These are phyloP conservation scores for Flaveria floridana DNA, from an alignment of 140 eudicot species.

Conservation along the genomic window DNA sequence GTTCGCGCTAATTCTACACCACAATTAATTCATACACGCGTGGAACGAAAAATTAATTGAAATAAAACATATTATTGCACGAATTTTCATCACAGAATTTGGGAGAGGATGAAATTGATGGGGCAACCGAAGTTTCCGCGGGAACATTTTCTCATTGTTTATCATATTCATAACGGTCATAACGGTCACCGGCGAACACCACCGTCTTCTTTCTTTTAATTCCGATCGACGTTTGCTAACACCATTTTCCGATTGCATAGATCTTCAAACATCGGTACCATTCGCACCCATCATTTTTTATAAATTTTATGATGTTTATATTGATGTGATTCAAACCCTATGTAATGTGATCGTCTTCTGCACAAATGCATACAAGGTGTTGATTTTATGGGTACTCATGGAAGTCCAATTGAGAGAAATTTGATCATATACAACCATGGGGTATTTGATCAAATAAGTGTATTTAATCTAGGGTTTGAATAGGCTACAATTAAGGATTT, in stretches of 20 bases:
- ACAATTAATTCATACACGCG: no score
- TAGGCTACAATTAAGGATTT: neutral
- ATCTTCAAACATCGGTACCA: slow-evolving; percentile 27
- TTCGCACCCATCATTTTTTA: neutral
- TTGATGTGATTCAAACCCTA: slow-evolving; percentile 16
- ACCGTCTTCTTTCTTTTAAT: slow-evolving; percentile 25
- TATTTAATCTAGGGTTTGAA: no score
- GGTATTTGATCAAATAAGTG: no score
- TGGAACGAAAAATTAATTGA: neutral
- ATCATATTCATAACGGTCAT: neutral
- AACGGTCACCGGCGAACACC: slow-evolving; percentile 20
- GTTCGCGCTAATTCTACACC: no score
- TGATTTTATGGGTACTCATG: no score
- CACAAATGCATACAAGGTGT: neutral
- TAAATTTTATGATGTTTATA: neutral
- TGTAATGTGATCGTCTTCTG: slow-evolving; percentile 14
- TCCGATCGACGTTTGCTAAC: neutral
- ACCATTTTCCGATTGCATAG: slow-evolving; percentile 3
- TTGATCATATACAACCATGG: neutral
- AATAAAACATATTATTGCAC: neutral
- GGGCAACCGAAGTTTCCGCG: slow-evolving; percentile 38
- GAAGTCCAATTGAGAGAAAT: neutral
- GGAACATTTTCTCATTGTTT: slow-evolving; percentile 24
- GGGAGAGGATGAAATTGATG: slow-evolving; percentile 28
- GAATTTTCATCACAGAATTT: slow-evolving; percentile 12